Percentiles rank a stretch among this genome's conserved stretches.
Evolutionary conservation across 768 basidiomycete genomes (phyloP).

Genomic region (Candolleomyces efflorescens): DNA sequence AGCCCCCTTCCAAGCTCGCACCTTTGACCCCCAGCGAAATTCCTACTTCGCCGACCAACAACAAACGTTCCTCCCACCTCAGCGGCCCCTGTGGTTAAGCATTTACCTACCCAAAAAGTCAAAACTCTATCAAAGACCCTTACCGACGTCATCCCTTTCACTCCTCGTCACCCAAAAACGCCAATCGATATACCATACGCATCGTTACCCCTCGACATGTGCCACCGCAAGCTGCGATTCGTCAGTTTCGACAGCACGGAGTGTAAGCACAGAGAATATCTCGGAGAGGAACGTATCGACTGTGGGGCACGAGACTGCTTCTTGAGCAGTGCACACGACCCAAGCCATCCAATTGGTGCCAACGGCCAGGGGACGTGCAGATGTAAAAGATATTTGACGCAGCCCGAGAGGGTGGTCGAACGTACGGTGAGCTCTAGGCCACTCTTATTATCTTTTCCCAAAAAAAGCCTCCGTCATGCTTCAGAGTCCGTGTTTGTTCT

Average conservation of each 20-base stretch:
- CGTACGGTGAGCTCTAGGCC: background rate
- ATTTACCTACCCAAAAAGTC: no score
- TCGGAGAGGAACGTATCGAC: background rate
- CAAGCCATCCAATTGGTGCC: background rate
- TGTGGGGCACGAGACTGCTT: background rate
- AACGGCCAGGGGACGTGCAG: background rate
- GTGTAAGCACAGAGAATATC: background rate
- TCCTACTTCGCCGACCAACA: no score
- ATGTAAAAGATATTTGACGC: background rate
- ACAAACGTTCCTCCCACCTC: no score
- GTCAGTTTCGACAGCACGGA: background rate
- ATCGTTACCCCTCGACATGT: background rate
- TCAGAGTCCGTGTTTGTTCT: no score
- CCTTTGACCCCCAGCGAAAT: no score
- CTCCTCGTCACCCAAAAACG: background rate
- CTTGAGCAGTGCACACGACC: background rate
- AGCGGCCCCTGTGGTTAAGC: no score
- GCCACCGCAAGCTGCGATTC: conserved; percentile 1
- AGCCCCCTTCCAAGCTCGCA: no score
- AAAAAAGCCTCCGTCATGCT: no score
- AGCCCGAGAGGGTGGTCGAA: background rate
- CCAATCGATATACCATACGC: no score
- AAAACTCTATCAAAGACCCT: no score
- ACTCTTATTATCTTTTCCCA: no score
- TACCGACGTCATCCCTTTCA: background rate